phyloP scores from a whole-genome alignment of 2,329 filamentous ascomycete species.

The Colletotrichum chlorophyti region DNA sequence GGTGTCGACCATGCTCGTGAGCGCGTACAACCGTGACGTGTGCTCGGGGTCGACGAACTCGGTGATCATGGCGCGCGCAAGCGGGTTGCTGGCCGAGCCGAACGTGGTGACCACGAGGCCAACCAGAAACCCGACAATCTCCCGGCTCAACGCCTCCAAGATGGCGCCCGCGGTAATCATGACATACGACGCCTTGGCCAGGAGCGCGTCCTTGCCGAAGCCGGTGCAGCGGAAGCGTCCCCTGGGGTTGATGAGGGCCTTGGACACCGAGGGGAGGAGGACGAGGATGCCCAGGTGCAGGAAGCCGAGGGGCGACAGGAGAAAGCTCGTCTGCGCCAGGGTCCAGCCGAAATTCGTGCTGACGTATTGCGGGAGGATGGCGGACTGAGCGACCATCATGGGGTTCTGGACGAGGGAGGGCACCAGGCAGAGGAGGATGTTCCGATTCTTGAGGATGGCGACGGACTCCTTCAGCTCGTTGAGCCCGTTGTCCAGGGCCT shows the following conservation, averaged over 20 bases:
- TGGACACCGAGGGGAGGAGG: slow-evolving; percentile 42
- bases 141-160: slow-evolving; percentile 42
- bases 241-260: slow-evolving; percentile 33
- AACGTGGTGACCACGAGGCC: slow-evolving; percentile 46
- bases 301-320: slow-evolving; percentile 48
- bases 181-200: slow-evolving; percentile 41
- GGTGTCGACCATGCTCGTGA: slow-evolving; percentile 48
- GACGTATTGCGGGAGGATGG: slow-evolving; percentile 48
- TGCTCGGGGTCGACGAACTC: slow-evolving; percentile 45
- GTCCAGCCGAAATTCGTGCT: slow-evolving; percentile 53
- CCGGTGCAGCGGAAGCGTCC: slow-evolving; percentile 40
- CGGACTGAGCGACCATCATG: slow-evolving; percentile 41
- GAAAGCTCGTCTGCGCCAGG: slow-evolving; percentile 47
- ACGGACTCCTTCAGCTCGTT: slow-evolving; percentile 41
- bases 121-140: slow-evolving; percentile 41
- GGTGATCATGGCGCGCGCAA: slow-evolving; percentile 47
- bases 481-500: slow-evolving; percentile 38
- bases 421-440: slow-evolving; percentile 45
- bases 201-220: slow-evolving; percentile 45
- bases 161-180: slow-evolving; percentile 41
- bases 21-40: slow-evolving; percentile 48
- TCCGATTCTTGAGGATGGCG: slow-evolving; percentile 42
- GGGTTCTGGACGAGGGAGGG: slow-evolving; percentile 47
- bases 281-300: slow-evolving; percentile 45
- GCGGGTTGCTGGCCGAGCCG: slow-evolving; percentile 45